Conservation (phyloP, 2,329 filamentous ascomycete genomes). For the Alternaria gaisen region DNA sequence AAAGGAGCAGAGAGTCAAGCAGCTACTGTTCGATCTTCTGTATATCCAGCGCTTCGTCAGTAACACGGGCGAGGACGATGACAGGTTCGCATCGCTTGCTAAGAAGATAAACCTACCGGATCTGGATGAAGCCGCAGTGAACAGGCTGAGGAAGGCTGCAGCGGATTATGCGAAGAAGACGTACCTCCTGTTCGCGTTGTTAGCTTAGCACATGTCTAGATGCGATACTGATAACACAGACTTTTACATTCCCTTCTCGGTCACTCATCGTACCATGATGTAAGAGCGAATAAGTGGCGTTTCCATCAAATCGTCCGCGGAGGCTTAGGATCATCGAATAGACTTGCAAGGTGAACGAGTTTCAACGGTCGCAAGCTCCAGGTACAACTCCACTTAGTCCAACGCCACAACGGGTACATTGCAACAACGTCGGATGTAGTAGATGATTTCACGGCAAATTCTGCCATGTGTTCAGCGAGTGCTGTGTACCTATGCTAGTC, state of each 20-base stretch:
- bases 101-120: conserved; percentile 56
- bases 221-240: neutral
- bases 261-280: neutral
- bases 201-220: conserved; percentile 51
- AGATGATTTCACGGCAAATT: neutral
- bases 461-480: neutral
- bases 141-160: conserved; percentile 68
- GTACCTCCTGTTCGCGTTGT: conserved; percentile 79
- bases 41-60: conserved; percentile 52
- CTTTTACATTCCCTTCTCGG: neutral
- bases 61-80: conserved; percentile 6
- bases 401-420: neutral
- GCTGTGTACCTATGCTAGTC: neutral
- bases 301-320: neutral
- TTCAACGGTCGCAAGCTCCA: neutral
- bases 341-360: neutral
- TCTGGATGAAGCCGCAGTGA: conserved; percentile 59
- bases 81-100: conserved; percentile 6
- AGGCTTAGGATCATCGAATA: neutral
- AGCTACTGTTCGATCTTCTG: conserved; percentile 55
- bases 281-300: neutral
- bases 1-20: conserved; percentile 43
- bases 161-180: conserved; percentile 86
- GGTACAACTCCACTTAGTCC: neutral
- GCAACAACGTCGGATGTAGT: neutral